A percentile compares a stretch with the other conserved stretches of the same genome.
Evolutionary conservation across 2,329 filamentous ascomycete genomes (phyloP).

Genomic region (Lachnellula suecica): DNA sequence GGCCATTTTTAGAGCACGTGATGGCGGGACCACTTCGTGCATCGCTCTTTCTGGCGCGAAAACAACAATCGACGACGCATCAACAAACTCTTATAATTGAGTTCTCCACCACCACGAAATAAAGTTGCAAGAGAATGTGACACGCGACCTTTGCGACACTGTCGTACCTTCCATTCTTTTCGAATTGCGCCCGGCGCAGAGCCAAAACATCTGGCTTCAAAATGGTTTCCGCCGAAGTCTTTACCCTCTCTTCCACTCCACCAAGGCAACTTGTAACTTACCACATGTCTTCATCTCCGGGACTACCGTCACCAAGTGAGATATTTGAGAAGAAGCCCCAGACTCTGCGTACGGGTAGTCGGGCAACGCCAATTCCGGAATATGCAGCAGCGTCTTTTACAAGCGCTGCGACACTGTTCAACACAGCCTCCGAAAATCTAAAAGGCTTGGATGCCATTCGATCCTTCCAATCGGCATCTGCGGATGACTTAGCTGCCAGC

Average conservation of each 20-base stretch:
- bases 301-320: conserved; percentile 52
- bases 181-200: conserved; percentile 25
- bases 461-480: background rate
- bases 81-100: too few relatives aligned
- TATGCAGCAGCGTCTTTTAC: conserved; percentile 40
- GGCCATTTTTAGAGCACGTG: conserved; percentile 3
- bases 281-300: conserved; percentile 33
- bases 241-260: conserved; percentile 32
- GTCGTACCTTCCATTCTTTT: conserved; percentile 22
- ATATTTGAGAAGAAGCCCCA: conserved; percentile 41
- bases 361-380: conserved; percentile 37
- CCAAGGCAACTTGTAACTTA: conserved; percentile 16
- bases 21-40: background rate
- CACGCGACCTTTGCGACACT: conserved; percentile 13
- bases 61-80: background rate
- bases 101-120: conserved; percentile 2
- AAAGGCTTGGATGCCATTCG: conserved; percentile 5
- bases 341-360: conserved; percentile 36
- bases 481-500: conserved; percentile 28
- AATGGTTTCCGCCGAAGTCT: conserved; percentile 39
- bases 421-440: conserved; percentile 4
- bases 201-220: conserved; percentile 18
- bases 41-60: background rate
- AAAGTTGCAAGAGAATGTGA: conserved; percentile 7
- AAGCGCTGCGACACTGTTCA: conserved; percentile 37